phyloP scores from a whole-genome alignment of 2,329 filamentous ascomycete species.

The Colletotrichum lini region DNA sequence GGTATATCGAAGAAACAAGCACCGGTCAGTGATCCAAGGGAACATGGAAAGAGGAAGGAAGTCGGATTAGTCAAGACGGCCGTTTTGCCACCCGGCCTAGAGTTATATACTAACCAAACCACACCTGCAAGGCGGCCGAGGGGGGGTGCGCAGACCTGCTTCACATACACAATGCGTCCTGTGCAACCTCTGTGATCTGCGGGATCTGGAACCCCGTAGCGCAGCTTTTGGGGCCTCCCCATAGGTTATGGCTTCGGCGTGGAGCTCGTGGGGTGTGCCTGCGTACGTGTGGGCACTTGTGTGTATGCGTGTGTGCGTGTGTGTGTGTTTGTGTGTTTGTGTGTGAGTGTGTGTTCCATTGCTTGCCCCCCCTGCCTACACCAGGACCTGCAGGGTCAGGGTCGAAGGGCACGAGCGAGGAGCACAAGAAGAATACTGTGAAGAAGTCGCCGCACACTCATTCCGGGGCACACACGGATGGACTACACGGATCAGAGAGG shows the following conservation, averaged over 20 bases:
- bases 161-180: background rate
- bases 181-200: conserved; percentile 23
- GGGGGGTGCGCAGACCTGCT: background rate
- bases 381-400: conserved; percentile 4
- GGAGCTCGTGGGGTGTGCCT: background rate
- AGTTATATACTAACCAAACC: conserved; percentile 31
- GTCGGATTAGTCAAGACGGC: background rate
- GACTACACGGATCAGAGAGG: background rate
- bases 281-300: background rate
- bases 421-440: background rate
- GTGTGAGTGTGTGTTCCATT: conserved; percentile 10
- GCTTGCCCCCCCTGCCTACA: conserved; percentile 16
- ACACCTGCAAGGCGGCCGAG: background rate
- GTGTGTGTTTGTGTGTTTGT: background rate
- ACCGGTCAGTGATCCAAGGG: background rate
- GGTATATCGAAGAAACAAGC: conserved; percentile 13
- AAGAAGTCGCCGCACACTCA: background rate
- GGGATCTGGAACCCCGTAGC: conserved; percentile 6
- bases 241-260: background rate
- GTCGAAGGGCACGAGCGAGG: background rate
- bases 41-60: no score
- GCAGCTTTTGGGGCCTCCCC: background rate
- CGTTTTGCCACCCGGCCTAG: conserved; percentile 27
- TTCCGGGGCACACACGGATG: background rate
- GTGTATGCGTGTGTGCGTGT: background rate